Percentiles rank a stretch among this genome's conserved stretches.
These are phyloP conservation scores for Ustilago hordei DNA, from an alignment of 1,284 basidiomycete species.

Conservation along the genomic window DNA sequence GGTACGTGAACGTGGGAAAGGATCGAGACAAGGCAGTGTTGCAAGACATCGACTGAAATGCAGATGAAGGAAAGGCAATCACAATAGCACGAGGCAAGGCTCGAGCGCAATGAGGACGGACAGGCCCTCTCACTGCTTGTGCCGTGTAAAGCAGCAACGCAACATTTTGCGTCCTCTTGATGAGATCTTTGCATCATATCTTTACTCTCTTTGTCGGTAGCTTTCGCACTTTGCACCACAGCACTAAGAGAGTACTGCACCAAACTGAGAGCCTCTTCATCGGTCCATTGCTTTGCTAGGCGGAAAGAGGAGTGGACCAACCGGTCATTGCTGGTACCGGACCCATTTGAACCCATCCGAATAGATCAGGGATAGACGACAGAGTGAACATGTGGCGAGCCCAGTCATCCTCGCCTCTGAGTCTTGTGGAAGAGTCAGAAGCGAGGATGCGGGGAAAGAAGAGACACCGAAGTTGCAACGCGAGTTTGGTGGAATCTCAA, in stretches of 20 bases:
- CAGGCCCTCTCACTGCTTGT: too few relatives aligned
- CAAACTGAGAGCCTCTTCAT: neutral
- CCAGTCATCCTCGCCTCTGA: neutral
- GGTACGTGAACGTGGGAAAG: neutral
- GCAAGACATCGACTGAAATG: neutral
- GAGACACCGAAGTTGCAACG: neutral
- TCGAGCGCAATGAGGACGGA: neutral
- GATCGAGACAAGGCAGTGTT: neutral
- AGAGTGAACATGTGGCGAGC: neutral
- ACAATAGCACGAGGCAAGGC: neutral
- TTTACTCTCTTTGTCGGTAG: too few relatives aligned
- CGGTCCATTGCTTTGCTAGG: neutral
- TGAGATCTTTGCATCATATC: too few relatives aligned
- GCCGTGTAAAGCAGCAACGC: too few relatives aligned
- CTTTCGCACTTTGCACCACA: too few relatives aligned
- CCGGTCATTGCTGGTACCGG: neutral
- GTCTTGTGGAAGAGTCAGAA: neutral
- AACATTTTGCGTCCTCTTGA: too few relatives aligned
- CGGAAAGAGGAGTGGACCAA: neutral
- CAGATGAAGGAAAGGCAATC: neutral
- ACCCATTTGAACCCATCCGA: neutral
- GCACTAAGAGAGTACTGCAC: too few relatives aligned
- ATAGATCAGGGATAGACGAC: neutral
- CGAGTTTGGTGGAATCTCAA: neutral
- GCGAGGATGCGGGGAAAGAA: conserved; percentile 8